Conservation (phyloP, 768 basidiomycete species). For the Ramaria rubella region DNA sequence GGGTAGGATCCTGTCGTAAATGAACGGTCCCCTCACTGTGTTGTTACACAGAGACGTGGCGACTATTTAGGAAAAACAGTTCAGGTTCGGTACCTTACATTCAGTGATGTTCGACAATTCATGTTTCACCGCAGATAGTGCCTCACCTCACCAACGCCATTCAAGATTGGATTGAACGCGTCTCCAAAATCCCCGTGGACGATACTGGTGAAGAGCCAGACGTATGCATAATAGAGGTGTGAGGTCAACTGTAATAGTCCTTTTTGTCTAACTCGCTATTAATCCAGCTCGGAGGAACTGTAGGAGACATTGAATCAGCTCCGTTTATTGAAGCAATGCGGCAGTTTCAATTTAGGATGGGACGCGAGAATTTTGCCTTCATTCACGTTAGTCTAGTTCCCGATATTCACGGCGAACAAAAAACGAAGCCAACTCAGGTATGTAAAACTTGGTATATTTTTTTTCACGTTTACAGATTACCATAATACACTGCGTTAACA, state of each 20-base stretch:
- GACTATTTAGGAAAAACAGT: slow-evolving; percentile 96
- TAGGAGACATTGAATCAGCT: slow-evolving; percentile 97
- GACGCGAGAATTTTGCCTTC: slow-evolving; percentile 92
- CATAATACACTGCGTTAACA: not conserved
- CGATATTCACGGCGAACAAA: slow-evolving; percentile 97
- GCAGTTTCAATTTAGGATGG: slow-evolving; percentile 99
- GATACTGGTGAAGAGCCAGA: slow-evolving; percentile 90
- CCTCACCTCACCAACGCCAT: slow-evolving; percentile 96
- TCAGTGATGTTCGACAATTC: not conserved
- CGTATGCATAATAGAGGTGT: slow-evolving; percentile 94
- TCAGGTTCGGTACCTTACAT: slow-evolving; percentile 47
- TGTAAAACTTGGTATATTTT: not conserved
- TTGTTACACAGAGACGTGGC: slow-evolving; percentile 58
- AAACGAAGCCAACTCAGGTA: slow-evolving; percentile 95
- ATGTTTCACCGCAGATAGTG: slow-evolving; percentile 56
- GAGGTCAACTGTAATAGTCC: slow-evolving; percentile 12
- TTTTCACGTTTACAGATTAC: not conserved
- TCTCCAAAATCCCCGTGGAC: slow-evolving; percentile 91
- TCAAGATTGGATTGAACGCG: slow-evolving; percentile 97
- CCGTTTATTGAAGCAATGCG: slow-evolving; percentile 98
- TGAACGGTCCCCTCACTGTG: slow-evolving; percentile 7
- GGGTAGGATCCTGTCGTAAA: slow-evolving; percentile 18
- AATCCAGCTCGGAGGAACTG: slow-evolving; percentile 94
- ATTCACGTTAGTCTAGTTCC: slow-evolving; percentile 98
- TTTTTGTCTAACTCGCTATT: not conserved